Conservation (phyloP, 1,284 basidiomycete species). For the Termitomyces sp. region DNA sequence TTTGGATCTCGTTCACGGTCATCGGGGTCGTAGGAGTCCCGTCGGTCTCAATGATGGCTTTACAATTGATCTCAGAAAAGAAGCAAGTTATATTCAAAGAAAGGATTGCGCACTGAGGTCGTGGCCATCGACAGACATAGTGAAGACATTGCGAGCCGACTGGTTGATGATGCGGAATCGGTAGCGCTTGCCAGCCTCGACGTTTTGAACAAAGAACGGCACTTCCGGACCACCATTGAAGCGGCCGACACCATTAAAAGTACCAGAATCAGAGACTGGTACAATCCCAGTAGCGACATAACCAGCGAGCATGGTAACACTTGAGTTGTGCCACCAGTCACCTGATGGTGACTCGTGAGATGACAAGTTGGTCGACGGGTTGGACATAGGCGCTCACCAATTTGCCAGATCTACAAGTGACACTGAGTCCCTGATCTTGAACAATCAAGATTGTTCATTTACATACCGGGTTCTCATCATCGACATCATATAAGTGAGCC, state of each 20-base stretch:
- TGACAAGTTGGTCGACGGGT: background rate
- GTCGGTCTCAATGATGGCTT: constrained; percentile 29
- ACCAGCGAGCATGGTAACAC: constrained; percentile 16
- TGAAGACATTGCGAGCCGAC: constrained; percentile 23
- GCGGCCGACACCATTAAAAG: constrained; percentile 27
- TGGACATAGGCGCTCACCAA: constrained; percentile 3
- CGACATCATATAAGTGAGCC: constrained; percentile 5
- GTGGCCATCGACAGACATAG: constrained; percentile 34
- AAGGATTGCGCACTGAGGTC: background rate
- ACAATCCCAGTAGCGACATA: constrained; percentile 25
- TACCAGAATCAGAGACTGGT: constrained; percentile 23
- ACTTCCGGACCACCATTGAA: constrained; percentile 26
- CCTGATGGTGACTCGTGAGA: constrained; percentile 3
- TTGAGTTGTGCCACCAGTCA: constrained; percentile 26
- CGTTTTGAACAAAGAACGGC: constrained; percentile 23
- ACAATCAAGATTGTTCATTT: background rate
- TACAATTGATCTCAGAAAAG: background rate
- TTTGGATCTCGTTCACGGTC: constrained; percentile 29
- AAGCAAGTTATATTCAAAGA: background rate
- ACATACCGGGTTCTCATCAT: constrained; percentile 7
- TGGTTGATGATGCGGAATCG: constrained; percentile 42
- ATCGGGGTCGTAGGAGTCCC: constrained; percentile 18
- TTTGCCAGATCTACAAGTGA: constrained; percentile 6
- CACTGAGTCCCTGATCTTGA: background rate
- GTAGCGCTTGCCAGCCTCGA: constrained; percentile 29